phyloP scores from a whole-genome alignment of 2,329 filamentous ascomycete species.

The Rutstroemia sp. region DNA sequence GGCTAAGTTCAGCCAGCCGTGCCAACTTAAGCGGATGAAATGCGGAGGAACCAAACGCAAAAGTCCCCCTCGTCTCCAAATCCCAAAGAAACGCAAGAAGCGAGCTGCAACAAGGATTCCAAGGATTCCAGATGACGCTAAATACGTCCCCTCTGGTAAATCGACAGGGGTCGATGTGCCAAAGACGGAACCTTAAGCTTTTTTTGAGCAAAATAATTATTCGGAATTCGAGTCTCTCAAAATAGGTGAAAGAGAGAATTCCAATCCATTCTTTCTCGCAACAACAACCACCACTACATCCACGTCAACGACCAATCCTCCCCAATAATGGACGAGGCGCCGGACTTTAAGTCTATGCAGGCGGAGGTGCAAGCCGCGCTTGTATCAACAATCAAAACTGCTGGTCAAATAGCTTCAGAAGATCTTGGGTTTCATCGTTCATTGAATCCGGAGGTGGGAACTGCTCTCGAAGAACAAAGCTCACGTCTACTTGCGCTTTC shows the following conservation, averaged over 20 bases:
- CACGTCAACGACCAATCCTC: background rate
- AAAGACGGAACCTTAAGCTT: constrained; percentile 6
- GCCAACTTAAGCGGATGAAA: background rate
- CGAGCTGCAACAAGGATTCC: background rate
- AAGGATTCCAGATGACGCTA: background rate
- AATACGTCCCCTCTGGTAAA: background rate
- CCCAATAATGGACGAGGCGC: constrained; percentile 49
- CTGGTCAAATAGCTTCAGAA: constrained; percentile 68
- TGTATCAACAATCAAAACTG: constrained; percentile 68
- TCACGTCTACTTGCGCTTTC: constrained; percentile 70
- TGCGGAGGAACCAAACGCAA: background rate
- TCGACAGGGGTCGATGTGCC: background rate
- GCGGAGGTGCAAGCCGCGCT: constrained; percentile 67
- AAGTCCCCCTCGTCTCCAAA: too few species aligned
- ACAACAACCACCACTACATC: background rate
- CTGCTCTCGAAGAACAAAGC: constrained; percentile 71
- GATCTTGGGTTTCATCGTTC: constrained; percentile 88
- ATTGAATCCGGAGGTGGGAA: constrained; percentile 64
- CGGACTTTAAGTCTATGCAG: constrained; percentile 73
- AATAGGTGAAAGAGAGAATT: background rate
- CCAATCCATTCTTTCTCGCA: background rate
- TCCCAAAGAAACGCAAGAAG: too few species aligned
- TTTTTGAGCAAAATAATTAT: constrained; percentile 5
- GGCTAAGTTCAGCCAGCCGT: too few species aligned
- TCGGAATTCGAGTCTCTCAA: too few species aligned